Evolutionary conservation across 2,329 filamentous ascomycete genomes (phyloP).

Genomic region (Phaeoacremonium minimum): DNA sequence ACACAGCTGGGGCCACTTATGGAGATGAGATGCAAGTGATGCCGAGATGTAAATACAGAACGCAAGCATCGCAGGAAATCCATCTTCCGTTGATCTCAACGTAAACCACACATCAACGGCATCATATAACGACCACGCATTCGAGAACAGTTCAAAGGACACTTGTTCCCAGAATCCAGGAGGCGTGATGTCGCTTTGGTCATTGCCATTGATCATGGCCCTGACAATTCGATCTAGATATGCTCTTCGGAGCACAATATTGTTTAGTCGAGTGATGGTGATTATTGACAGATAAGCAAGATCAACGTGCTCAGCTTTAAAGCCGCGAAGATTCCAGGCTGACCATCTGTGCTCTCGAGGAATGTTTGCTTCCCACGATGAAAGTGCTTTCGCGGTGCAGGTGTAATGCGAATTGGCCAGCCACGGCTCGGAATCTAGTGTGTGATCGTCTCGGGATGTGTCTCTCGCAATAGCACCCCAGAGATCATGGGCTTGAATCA

Average conservation of each 20-base stretch:
- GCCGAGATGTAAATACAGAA: conserved; percentile 35
- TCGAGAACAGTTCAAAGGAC: conserved; percentile 26
- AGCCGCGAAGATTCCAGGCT: conserved; percentile 29
- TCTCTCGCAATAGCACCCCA: conserved; percentile 26
- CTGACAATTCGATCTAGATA: conserved; percentile 24
- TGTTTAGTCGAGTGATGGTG: conserved; percentile 28
- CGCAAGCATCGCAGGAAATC: conserved; percentile 16
- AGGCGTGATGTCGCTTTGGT: conserved; percentile 10
- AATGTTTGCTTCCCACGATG: conserved; percentile 22
- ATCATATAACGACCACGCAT: conserved; percentile 27
- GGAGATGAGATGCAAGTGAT: conserved; percentile 25
- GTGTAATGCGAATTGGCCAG: conserved; percentile 18
- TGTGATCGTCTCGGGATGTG: neutral
- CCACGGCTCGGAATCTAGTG: conserved; percentile 13
- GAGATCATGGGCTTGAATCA: conserved; percentile 29
- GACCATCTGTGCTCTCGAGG: conserved; percentile 26
- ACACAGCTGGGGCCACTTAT: conserved; percentile 21
- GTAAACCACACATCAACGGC: conserved; percentile 26
- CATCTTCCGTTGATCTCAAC: conserved; percentile 7
- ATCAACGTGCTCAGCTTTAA: conserved; percentile 25
- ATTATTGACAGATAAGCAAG: conserved; percentile 28
- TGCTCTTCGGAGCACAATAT: conserved; percentile 28
- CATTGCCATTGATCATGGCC: neutral
- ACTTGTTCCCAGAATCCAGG: conserved; percentile 20
- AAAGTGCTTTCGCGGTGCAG: conserved; percentile 12